Percentiles rank a stretch among this genome's conserved stretches.
phyloP scores from a whole-genome alignment of 1,284 basidiomycete species.

The Boletus smithii region DNA sequence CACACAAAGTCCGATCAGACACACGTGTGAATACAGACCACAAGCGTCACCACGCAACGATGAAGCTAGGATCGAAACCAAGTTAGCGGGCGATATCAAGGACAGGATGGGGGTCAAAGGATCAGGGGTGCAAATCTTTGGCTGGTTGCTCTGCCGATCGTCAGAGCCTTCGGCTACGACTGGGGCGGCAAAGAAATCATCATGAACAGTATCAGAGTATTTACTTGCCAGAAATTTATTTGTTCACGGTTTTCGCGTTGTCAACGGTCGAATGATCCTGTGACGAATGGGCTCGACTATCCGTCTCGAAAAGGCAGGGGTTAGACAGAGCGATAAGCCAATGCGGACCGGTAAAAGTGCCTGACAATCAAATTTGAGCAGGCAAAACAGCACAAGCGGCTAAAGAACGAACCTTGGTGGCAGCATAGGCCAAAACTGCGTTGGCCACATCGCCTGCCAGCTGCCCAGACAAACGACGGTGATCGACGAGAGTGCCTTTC shows the following conservation, averaged over 20 bases:
- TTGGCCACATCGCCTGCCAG: slow-evolving; percentile 73
- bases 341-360: slow-evolving; percentile 68
- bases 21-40: slow-evolving; percentile 1
- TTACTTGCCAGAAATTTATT: slow-evolving; percentile 16
- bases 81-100: slow-evolving; percentile 11
- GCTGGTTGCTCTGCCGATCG: slow-evolving; percentile 36
- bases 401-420: slow-evolving; percentile 63
- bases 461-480: slow-evolving; percentile 38
- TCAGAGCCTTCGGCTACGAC: slow-evolving; percentile 34
- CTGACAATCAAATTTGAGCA: slow-evolving; percentile 39
- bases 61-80: slow-evolving; percentile 3
- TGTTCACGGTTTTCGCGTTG: not conserved
- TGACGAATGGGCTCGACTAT: slow-evolving; percentile 56
- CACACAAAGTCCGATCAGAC: slow-evolving; percentile 2
- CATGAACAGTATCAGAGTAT: slow-evolving; percentile 1
- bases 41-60: not conserved
- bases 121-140: slow-evolving; percentile 36
- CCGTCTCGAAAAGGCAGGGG: slow-evolving; percentile 71
- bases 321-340: slow-evolving; percentile 68
- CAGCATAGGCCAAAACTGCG: slow-evolving; percentile 78
- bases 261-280: slow-evolving; percentile 26
- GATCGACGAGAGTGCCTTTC: slow-evolving; percentile 40
- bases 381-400: not conserved
- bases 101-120: not conserved
- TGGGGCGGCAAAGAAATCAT: slow-evolving; percentile 40